Base-by-base conservation (phyloP, 225 moss, liverwort and hornwort genomes). In the Rhytidiadelphus loreus region DNA sequence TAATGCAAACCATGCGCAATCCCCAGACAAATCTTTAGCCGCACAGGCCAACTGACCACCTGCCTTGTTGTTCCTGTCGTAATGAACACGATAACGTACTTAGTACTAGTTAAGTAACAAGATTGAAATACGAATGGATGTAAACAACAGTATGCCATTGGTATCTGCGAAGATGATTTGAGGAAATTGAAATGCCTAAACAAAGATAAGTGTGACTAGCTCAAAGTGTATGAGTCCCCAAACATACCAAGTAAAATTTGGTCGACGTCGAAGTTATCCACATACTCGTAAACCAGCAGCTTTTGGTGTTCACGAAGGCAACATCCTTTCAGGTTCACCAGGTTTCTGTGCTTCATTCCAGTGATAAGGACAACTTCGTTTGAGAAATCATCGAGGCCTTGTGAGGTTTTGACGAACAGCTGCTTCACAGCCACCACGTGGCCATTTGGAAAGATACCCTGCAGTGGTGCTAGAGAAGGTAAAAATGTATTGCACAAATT, bases 391-490 rank as follows among this genome's bases (percentile, higher is more conserved):
- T 89, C 89, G 3, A 81, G 44, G 37, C 89, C 89, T 64, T 86
- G 85, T 3, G 85, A 77, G 21, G 77, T 83, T 30, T 89, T 86
- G 39, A 65, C 32, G 24, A 46, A 86, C 74, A 86, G 74, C 39
- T 89, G 89, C 75, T 89, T 89, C 48, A 89, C 89, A 7, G 89
- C 89, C 75, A 89, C 86, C 65, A 89, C 57, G n/a, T 86, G 48
- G 50, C 86, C 89, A 86, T 58, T 86, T 18, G 75, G 86, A 81
- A 89, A 16, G n/a, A 86, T 81, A 66, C 89, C 89, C 89, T 84
- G 88, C 30, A 87, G 70, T 58, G 9, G 16, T 37, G 13, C 48
- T n/a, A n/a, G n/a, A 62, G 37, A 5, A 24, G 58, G 29, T 66
- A 13, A 68, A 41, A 12, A 25, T 53, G 3, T 24, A 29, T 46